Evolutionary conservation across 257 asterid species (phyloP).

Genomic region (Fraxinus cuspidata): DNA sequence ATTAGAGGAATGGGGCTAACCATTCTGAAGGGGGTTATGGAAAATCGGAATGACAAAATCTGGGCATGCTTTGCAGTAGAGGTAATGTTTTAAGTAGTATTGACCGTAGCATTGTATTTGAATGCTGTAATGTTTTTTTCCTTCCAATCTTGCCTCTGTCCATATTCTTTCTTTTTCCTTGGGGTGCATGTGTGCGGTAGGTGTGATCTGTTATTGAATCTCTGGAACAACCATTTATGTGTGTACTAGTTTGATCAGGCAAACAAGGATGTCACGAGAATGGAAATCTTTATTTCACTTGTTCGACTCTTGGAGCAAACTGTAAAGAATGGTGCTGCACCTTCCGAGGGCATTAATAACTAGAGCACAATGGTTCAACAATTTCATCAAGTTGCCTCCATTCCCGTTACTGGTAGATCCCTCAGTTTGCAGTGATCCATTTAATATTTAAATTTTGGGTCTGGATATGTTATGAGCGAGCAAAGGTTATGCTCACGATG

Average conservation of each 20-base stretch:
- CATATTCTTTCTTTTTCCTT: not conserved
- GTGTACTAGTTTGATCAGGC: constrained; percentile 45
- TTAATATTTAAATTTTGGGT: constrained; percentile 7
- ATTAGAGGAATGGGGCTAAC: constrained; percentile 75
- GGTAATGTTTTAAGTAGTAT: constrained; percentile 38
- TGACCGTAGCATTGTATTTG: not conserved
- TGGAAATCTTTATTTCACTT: constrained; percentile 65
- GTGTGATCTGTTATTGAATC: not conserved
- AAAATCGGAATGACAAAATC: constrained; percentile 61
- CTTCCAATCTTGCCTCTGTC: not conserved
- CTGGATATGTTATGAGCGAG: constrained; percentile 59
- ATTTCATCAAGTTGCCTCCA: constrained; percentile 38
- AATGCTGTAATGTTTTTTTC: not conserved
- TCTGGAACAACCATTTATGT: not conserved
- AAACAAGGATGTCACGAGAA: constrained; percentile 62
- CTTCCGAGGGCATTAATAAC: constrained; percentile 31
- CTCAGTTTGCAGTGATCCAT: constrained; percentile 33
- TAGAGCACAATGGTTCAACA: constrained; percentile 35
- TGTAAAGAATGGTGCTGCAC: constrained; percentile 34
- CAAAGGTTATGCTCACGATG: constrained; percentile 40
- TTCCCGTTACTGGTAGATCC: constrained; percentile 42
- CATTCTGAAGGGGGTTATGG: constrained; percentile 78
- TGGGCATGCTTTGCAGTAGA: constrained; percentile 84
- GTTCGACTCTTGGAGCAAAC: constrained; percentile 66
- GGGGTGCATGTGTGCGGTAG: too few species aligned